Evolutionary conservation across 1,284 basidiomycete genomes (phyloP).

Genomic region (Cutaneotrichosporon spelunceum): DNA sequence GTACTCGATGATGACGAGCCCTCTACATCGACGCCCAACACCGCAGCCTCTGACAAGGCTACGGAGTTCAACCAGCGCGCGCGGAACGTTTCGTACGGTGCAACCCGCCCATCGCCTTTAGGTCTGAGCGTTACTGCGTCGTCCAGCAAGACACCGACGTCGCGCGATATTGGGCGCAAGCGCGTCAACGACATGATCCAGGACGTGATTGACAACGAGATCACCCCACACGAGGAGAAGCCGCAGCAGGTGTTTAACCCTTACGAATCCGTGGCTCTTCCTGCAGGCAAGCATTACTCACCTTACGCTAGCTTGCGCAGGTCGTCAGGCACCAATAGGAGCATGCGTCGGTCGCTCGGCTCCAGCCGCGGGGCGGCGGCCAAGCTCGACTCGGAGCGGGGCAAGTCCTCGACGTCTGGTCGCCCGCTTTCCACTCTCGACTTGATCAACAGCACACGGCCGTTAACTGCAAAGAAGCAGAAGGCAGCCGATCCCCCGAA

Average conservation of each 20-base stretch:
- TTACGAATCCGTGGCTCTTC: conserved; percentile 30
- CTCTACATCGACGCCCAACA: not conserved
- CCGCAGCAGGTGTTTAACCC: conserved; percentile 41
- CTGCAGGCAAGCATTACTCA: conserved; percentile 12
- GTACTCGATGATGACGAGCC: conserved; percentile 3
- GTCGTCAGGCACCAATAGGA: conserved; percentile 9
- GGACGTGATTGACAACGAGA: conserved; percentile 38
- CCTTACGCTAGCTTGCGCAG: conserved; percentile 12
- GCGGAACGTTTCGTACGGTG: conserved; percentile 6
- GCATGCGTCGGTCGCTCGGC: conserved; percentile 22
- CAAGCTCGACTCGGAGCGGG: conserved; percentile 29
- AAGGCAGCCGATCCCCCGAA: not conserved
- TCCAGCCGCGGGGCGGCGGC: conserved; percentile 44
- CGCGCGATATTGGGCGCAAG: conserved; percentile 28
- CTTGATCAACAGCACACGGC: conserved; percentile 16
- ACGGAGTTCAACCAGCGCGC: conserved; percentile 15
- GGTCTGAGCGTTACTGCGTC: conserved; percentile 15
- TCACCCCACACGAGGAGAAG: conserved; percentile 27
- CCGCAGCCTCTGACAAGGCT: conserved; percentile 12
- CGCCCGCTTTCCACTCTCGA: conserved; percentile 27
- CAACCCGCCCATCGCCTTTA: conserved; percentile 25
- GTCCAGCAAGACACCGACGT: conserved; percentile 10
- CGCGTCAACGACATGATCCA: conserved; percentile 41
- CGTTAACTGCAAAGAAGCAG: not conserved
- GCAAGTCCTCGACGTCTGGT: conserved; percentile 11